Base-by-base conservation (phyloP, 495 filamentous ascomycete species). In the Copromyces sp. region DNA sequence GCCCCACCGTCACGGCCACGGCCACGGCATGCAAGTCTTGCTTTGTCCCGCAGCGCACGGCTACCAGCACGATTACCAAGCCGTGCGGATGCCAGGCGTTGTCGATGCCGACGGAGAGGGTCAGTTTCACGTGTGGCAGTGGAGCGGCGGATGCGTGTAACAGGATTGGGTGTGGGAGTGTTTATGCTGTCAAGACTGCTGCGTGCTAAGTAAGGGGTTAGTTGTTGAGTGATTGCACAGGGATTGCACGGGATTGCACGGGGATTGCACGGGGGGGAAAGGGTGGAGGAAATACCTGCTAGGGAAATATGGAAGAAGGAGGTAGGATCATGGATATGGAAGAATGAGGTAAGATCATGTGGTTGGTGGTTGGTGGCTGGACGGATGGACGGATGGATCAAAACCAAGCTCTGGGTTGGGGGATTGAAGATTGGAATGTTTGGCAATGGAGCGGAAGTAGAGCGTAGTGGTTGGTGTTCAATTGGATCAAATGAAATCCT, bases 121-220 rank as follows among this genome's bases (percentile, higher is more conserved):
- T 78, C 3, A 76, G 75, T 44, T 79, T 80, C 24, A 75, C 78
- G 0, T 80, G 77, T 73, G n/a, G n/a, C n/a, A n/a, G n/a, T n/a
- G 72, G 40, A 68, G 38, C 73, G 14, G 37, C 69, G 12, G 74
- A 77, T 8, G 45, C 70, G n/a, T 79, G 79, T 72, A 70, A 77
- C 42, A 74, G 74, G 38, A 80, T 80, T 69, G 79, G 76, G 6
- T 80, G 79, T 74, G 79, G 74, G n/a, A 80, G 77, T 4, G 76
- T 75, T 4, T 80, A 80, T 61, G 69, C 73, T 8, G 71, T 79
- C 4, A 44, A 75, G 73, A 78, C 73, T 17, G 73, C 73, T 8
- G 70, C 32, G 39, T 80, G 77, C 39, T 80, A 37, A 39, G 20
- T 17, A 35, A n/a, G n/a, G n/a, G n/a, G n/a, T n/a, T n/a, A n/a